Evolutionary conservation across 2,329 filamentous ascomycete genomes (phyloP), one percentile per base, ranked within the genome.

Genomic region (Diaporthe longicolla): DNA sequence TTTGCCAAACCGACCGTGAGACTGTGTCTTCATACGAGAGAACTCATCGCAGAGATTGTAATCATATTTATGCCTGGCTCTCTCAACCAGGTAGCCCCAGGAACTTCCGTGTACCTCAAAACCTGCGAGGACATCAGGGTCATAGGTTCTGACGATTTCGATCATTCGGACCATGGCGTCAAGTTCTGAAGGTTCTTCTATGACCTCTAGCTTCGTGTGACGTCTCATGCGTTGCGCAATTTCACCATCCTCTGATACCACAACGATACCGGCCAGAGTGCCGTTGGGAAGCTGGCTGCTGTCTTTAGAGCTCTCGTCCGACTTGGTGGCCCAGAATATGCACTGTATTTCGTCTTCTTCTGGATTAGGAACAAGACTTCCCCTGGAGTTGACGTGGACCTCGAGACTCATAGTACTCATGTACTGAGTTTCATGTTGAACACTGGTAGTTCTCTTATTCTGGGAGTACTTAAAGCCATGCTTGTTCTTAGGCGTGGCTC

Each of bases 341-440:
- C 93, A 95, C 76, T 93, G 90, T 3, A 99, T 90, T 78, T 96
- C 94, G 81, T 99, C 97, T 77, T 97, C 89, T 78, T 96, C 94
- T 0, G 97, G 97, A 79, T 99, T 95, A 0, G 97, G 95, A 3
- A 95, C 89, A 11, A 98, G 87, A 65, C 90, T 91, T 9, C 91
- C 94, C 72, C 96, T 89, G 5, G 93, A 97, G 78, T 97, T 98
- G 76, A 97, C 93, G 80, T 99, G 96, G 6, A 98, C 85, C 81
- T 99, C 97, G 9, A 99, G 83, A 77, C 95, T 97, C 94, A 99
- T 95, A 24, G 93, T 95, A 78, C 94, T 98, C 97, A 99, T 98
- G 81, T 98, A 97, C 78, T 97, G 94, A 3, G 91, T 92, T 81
- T 97, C 94, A 77, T 96, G 94, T 79, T 94, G 90, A 24, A 97